Conservation (phyloP, 1,284 basidiomycete species). For the Marasmius fiardii region DNA sequence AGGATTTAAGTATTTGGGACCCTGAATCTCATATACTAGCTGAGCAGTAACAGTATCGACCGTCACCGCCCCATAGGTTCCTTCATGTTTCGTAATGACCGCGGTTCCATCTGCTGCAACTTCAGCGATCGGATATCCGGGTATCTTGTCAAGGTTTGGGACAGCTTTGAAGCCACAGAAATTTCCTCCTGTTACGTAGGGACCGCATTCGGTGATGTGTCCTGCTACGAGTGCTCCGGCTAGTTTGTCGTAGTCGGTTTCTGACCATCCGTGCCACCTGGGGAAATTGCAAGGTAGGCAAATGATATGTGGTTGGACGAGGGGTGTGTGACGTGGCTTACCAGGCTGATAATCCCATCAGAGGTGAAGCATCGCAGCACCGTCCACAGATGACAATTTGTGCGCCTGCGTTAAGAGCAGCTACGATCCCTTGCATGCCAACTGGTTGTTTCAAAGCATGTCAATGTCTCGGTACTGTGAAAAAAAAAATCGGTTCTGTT, state of each 20-base stretch:
- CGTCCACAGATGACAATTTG: constrained; percentile 22
- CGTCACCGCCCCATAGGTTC: constrained; percentile 17
- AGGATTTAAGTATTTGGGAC: constrained; percentile 21
- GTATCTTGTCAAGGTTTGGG: constrained; percentile 15
- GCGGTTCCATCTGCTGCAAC: constrained; percentile 16
- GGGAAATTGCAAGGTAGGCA: neutral
- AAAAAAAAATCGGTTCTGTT: too few species aligned
- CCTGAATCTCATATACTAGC: constrained; percentile 22
- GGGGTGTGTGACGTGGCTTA: neutral
- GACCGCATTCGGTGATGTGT: constrained; percentile 22
- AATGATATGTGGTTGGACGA: too few species aligned
- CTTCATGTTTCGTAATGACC: constrained; percentile 19
- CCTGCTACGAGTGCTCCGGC: constrained; percentile 20
- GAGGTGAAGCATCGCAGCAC: constrained; percentile 20
- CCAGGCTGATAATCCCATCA: constrained; percentile 20
- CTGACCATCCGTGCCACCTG: constrained; percentile 21
- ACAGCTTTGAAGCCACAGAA: constrained; percentile 18
- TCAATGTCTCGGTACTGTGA: neutral
- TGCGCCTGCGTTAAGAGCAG: constrained; percentile 18
- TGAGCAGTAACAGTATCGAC: constrained; percentile 21
- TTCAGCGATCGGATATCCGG: constrained; percentile 21
- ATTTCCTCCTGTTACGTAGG: constrained; percentile 21
- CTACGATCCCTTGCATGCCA: constrained; percentile 20
- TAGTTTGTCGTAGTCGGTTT: constrained; percentile 18
- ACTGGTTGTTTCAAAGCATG: neutral